A percentile compares a stretch with the other conserved stretches of the same genome.
Evolutionary conservation across 805 yeast genomes (phyloP).

Genomic region (Candida golubevii): DNA sequence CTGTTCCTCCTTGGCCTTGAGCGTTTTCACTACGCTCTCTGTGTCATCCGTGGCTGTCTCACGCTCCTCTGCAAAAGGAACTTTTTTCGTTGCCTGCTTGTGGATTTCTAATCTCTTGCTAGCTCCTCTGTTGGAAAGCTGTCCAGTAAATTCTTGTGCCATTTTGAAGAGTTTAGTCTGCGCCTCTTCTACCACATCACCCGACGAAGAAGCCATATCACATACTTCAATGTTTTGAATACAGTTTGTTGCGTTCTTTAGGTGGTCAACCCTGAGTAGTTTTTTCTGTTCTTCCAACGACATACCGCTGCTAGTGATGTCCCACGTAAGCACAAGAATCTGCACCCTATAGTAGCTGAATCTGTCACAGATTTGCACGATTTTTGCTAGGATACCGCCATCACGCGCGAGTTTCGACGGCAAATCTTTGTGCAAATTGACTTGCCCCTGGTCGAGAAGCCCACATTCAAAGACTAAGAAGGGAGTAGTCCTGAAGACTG

Average conservation of each 20-base stretch:
- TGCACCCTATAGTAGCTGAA: constrained; percentile 37
- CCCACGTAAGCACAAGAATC: constrained; percentile 43
- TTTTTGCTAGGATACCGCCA: constrained; percentile 29
- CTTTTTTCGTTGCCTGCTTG: not conserved
- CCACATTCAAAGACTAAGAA: constrained; percentile 54
- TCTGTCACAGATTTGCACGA: constrained; percentile 30
- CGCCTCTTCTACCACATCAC: constrained; percentile 25
- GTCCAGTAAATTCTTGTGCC: constrained; percentile 23
- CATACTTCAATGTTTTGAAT: constrained; percentile 25
- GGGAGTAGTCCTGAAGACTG: constrained; percentile 36
- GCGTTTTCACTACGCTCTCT: not conserved
- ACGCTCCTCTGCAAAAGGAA: not conserved
- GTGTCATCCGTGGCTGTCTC: not conserved
- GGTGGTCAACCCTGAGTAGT: constrained; percentile 15
- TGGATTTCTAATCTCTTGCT: constrained; percentile 18
- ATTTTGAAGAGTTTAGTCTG: constrained; percentile 21
- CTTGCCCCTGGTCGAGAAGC: constrained; percentile 20
- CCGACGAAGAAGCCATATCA: constrained; percentile 29
- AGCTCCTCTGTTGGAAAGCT: constrained; percentile 27
- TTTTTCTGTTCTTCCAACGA: constrained; percentile 13
- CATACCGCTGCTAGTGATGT: constrained; percentile 20
- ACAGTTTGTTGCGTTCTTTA: constrained; percentile 6
- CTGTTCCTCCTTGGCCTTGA: constrained; percentile 19
- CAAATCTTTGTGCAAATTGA: constrained; percentile 13
- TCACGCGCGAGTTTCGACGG: constrained; percentile 37